Base-by-base conservation (phyloP, 2,329 filamentous ascomycete species). In the Penicillium sp. region DNA sequence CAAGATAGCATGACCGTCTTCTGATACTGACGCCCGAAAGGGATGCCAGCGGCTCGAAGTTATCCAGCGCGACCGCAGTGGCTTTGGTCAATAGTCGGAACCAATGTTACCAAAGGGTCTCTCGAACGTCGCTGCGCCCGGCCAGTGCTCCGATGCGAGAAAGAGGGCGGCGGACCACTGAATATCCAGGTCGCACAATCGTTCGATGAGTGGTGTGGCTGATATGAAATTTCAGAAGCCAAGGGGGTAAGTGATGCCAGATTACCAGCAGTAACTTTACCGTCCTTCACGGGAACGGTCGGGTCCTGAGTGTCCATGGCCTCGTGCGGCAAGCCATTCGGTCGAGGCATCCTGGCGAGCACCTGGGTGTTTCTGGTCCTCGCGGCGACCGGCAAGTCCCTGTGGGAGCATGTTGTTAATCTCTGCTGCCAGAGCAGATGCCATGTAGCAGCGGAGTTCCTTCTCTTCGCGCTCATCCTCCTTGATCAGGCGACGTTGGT, bases 401-500 rank as follows among this genome's bases (percentile, higher is more conserved):
- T 62, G 62, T 14, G 75, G 75, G 10, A 77, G 63, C 44, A 78
- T 69, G 35, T 74, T 75, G 60, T 75, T 75, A 57, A 80, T 72
- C 52, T 79, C 76, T 13, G 73, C 72, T 2, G 77, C 76, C 20
- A 80, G 67, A 14, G 75, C 75, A n/a, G 74, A 73, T 4, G 74
- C 75, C 44, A 76, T 78, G 63, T 75, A 80, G 26, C 69, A 69
- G 35, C 77, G 72, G 7, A 80, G 67, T 59, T 80, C 78, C 51
- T 70, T 70, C 63, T 80, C 78, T 62, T 80, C 78, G 18, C 78
- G 74, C 50, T 79, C 77, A 53, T 80, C 78, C 59, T 80, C 78
- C 60, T 77, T 77, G 54, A 75, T 66, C 40, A 80, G 59, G 31
- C 76, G 75, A 47, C 69, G 69, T 57, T 89, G 87, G 66, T 95